A percentile compares a stretch with the other conserved stretches of the same genome.
Conservation (phyloP, 2,329 filamentous ascomycete species). For the Ophiostoma pallidulum region DNA sequence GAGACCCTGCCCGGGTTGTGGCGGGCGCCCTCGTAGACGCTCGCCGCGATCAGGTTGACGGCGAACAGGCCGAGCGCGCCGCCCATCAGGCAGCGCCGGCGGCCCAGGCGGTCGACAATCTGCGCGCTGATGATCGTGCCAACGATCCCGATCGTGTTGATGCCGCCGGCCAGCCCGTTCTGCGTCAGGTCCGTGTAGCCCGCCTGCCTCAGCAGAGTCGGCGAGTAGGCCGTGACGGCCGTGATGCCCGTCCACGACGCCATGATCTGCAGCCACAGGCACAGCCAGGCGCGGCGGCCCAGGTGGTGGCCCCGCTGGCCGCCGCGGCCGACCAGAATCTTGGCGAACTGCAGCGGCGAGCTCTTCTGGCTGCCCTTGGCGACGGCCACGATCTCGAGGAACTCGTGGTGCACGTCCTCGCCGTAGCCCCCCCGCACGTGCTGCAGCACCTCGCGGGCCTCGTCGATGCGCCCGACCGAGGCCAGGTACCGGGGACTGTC, state of each 20-base stretch:
- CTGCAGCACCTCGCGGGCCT: slow-evolving; percentile 23
- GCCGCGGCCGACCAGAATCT: slow-evolving; percentile 29
- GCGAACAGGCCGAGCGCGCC: slow-evolving; percentile 29
- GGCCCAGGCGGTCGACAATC: slow-evolving; percentile 40
- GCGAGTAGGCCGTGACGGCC: slow-evolving; percentile 30
- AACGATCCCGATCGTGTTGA: slow-evolving; percentile 42
- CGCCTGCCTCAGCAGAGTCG: slow-evolving; percentile 25
- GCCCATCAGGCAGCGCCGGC: slow-evolving; percentile 31
- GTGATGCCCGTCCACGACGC: slow-evolving; percentile 36
- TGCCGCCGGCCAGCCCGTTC: slow-evolving; percentile 38
- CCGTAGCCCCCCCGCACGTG: slow-evolving; percentile 25
- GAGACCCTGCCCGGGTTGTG: slow-evolving; percentile 26
- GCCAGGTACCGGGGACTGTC: slow-evolving; percentile 33
- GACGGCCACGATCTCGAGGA: slow-evolving; percentile 32
- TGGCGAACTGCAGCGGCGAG: slow-evolving; percentile 28
- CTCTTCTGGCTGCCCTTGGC: slow-evolving; percentile 30
- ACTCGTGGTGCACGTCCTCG: slow-evolving; percentile 30
- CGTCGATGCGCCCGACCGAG: slow-evolving; percentile 18
- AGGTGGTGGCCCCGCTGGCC: slow-evolving; percentile 27
- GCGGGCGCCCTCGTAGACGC: slow-evolving; percentile 32
- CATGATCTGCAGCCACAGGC: slow-evolving; percentile 32
- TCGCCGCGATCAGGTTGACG: slow-evolving; percentile 31
- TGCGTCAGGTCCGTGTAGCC: slow-evolving; percentile 30
- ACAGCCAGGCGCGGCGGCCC: slow-evolving; percentile 31
- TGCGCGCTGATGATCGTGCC: slow-evolving; percentile 42